Percentiles rank a stretch among this genome's conserved stretches.
Evolutionary conservation across 192 early-diverging fungal genomes (phyloP).

Genomic region (Backusella sp.): DNA sequence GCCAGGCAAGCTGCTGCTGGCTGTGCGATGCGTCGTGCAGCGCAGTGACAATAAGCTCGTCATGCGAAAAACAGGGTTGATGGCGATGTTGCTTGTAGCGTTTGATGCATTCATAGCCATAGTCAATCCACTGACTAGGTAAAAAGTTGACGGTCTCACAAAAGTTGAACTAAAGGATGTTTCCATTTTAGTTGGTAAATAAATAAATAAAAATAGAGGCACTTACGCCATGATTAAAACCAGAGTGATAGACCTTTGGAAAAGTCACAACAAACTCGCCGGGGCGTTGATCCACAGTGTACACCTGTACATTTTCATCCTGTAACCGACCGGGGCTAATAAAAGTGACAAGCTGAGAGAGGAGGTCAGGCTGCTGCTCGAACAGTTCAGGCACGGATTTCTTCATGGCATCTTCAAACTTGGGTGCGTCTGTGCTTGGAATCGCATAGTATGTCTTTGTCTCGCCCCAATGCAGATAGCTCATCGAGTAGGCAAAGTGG

Average conservation of each 20-base stretch:
- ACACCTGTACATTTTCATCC: slow-evolving; percentile 70
- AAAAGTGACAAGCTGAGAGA: slow-evolving; percentile 94
- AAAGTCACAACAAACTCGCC: slow-evolving; percentile 95
- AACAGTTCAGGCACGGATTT: slow-evolving; percentile 84
- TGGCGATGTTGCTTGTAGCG: slow-evolving; percentile 79
- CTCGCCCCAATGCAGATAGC: slow-evolving; percentile 95
- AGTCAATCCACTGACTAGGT: slow-evolving; percentile 85
- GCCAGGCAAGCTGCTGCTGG: slow-evolving; percentile 41
- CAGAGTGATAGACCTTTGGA: slow-evolving; percentile 92
- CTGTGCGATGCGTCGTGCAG: slow-evolving; percentile 30
- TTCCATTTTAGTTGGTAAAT: neutral
- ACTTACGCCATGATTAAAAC: slow-evolving; percentile 94
- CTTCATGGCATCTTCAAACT: slow-evolving; percentile 84
- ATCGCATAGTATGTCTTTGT: slow-evolving; percentile 99
- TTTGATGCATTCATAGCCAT: slow-evolving; percentile 73
- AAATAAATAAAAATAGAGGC: neutral
- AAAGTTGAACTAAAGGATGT: slow-evolving; percentile 79
- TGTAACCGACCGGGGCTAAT: slow-evolving; percentile 74
- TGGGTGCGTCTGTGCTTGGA: slow-evolving; percentile 71
- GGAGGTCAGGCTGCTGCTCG: slow-evolving; percentile 84
- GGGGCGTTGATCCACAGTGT: slow-evolving; percentile 81
- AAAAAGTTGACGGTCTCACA: slow-evolving; percentile 98
- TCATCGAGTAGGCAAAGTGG: slow-evolving; percentile 94
- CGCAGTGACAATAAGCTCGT: slow-evolving; percentile 76
- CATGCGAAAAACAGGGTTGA: slow-evolving; percentile 93